Evolutionary conservation across 2,329 filamentous ascomycete species (phyloP).

Genomic region (Xylariaceae sp.): DNA sequence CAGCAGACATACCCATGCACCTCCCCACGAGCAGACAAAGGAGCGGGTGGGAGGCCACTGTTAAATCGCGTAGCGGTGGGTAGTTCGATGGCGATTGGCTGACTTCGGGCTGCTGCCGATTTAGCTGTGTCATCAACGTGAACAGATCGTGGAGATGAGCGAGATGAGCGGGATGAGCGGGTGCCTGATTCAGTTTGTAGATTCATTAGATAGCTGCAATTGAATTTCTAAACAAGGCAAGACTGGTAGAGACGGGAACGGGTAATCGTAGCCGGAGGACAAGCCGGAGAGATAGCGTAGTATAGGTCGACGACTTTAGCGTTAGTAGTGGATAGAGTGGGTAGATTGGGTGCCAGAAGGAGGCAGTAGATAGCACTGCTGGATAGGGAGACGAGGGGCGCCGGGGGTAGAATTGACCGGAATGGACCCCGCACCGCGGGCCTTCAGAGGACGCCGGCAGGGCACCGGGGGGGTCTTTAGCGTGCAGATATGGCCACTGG

Average conservation of each 20-base stretch:
- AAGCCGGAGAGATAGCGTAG: neutral
- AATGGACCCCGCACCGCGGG: slow-evolving; percentile 1
- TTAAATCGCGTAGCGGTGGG: slow-evolving; percentile 39
- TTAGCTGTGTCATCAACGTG: slow-evolving; percentile 23
- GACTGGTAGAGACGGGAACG: slow-evolving; percentile 12
- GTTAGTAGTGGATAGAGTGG: no score
- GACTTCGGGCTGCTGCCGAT: slow-evolving; percentile 31
- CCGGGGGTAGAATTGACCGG: neutral
- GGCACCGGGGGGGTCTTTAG: neutral
- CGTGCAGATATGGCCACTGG: neutral
- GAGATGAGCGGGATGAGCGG: neutral
- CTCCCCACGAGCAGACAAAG: slow-evolving; percentile 54
- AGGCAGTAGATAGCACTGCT: no score
- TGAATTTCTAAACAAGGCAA: slow-evolving; percentile 21
- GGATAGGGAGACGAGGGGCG: neutral
- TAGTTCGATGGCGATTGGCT: slow-evolving; percentile 50
- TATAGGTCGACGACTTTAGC: no score
- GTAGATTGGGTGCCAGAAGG: no score
- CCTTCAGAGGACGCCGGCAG: slow-evolving; percentile 1
- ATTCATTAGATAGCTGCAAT: slow-evolving; percentile 19
- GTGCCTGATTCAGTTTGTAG: slow-evolving; percentile 23
- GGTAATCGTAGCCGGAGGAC: neutral
- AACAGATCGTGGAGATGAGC: slow-evolving; percentile 13
- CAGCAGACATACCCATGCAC: slow-evolving; percentile 46
- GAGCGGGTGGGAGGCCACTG: slow-evolving; percentile 40